A percentile compares a stretch with the other conserved stretches of the same genome.
phyloP scores from a whole-genome alignment of 768 basidiomycete genomes.

The Agaricus sinodeliciosus region DNA sequence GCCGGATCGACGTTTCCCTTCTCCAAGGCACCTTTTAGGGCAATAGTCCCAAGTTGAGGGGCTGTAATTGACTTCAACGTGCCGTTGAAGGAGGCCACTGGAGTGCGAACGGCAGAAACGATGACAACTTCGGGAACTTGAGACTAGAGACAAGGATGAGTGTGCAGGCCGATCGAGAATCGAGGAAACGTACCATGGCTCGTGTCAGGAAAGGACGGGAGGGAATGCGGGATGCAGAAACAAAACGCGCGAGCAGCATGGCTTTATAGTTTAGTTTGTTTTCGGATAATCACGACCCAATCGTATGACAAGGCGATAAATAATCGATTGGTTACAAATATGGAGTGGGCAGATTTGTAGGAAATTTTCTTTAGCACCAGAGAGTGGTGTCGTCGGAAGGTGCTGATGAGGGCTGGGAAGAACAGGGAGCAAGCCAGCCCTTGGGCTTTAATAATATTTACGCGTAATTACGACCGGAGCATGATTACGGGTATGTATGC shows the following conservation, averaged over 20 bases:
- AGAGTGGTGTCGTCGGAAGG: neutral
- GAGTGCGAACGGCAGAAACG: slow-evolving; percentile 89
- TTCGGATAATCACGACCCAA: slow-evolving; percentile 21
- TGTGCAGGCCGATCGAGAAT: slow-evolving; percentile 1
- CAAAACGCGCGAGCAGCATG: slow-evolving; percentile 41
- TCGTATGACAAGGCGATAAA: slow-evolving; percentile 30
- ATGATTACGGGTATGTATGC: neutral
- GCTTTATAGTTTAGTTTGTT: slow-evolving; percentile 20
- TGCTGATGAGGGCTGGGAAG: neutral
- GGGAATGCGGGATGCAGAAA: slow-evolving; percentile 33
- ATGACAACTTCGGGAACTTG: slow-evolving; percentile 81
- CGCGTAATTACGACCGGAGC: slow-evolving; percentile 18
- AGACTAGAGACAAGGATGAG: slow-evolving; percentile 5
- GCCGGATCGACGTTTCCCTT: slow-evolving; percentile 75
- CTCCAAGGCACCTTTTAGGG: slow-evolving; percentile 85
- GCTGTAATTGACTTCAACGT: slow-evolving; percentile 84
- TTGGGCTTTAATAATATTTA: slow-evolving; percentile 1
- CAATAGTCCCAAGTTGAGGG: slow-evolving; percentile 82
- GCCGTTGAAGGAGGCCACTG: slow-evolving; percentile 91
- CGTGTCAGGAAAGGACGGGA: slow-evolving; percentile 35
- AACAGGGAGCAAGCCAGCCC: neutral
- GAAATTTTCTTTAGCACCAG: neutral
- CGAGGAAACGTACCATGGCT: slow-evolving; percentile 41
- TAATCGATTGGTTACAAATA: slow-evolving; percentile 10
- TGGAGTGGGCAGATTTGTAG: neutral